A percentile compares a stretch with the other conserved stretches of the same genome.
Evolutionary conservation across 805 yeast species (phyloP).

Genomic region (Candida peoriensis): DNA sequence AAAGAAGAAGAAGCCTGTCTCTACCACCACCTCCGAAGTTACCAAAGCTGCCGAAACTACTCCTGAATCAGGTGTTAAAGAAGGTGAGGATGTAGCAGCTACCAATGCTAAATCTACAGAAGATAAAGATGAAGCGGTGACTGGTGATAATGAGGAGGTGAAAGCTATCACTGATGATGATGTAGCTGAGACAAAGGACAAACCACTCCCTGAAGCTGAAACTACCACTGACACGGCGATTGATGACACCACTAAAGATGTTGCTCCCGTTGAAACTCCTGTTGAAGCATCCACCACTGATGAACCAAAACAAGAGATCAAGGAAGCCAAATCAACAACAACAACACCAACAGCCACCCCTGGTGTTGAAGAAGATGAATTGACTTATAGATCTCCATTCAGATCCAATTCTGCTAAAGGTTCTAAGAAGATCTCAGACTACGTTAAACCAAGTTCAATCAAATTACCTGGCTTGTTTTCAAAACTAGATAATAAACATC

Average conservation of each 20-base stretch:
- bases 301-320: background rate
- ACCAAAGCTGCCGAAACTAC: background rate
- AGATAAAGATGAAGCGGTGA: background rate
- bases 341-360: background rate
- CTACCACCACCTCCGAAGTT: too few species aligned
- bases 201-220: background rate
- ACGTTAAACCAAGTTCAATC: slow-evolving; percentile 2
- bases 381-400: slow-evolving; percentile 11
- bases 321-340: background rate
- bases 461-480: slow-evolving; percentile 5
- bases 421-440: background rate
- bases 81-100: background rate
- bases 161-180: background rate
- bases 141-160: background rate
- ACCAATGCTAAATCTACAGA: background rate
- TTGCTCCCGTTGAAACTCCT: background rate
- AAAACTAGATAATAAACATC: slow-evolving; percentile 8
- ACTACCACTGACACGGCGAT: background rate
- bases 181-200: background rate
- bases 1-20: slow-evolving; percentile 4
- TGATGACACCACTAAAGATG: background rate
- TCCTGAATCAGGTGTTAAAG: background rate
- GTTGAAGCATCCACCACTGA: background rate
- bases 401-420: slow-evolving; percentile 5
- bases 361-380: slow-evolving; percentile 2